Percentiles rank a stretch among this genome's conserved stretches.
phyloP scores from a whole-genome alignment of 306 rosid species.

The Prunus mongolica region DNA sequence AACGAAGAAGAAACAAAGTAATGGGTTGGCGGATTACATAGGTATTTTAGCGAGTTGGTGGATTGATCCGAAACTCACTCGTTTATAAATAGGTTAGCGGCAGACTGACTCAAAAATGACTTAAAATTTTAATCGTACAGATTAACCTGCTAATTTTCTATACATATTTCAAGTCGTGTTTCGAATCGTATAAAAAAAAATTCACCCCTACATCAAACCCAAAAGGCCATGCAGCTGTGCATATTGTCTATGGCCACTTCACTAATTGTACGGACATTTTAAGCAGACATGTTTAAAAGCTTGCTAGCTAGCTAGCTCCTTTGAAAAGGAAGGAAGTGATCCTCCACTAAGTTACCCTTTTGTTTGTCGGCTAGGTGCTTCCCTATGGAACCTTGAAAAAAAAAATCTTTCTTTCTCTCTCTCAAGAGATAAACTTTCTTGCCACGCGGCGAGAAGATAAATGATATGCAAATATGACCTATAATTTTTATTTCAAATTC shows the following conservation, averaged over 20 bases:
- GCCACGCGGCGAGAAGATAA: not conserved
- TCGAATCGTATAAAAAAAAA: too few relatives aligned
- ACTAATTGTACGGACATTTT: constrained; percentile 41
- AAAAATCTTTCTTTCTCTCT: not conserved
- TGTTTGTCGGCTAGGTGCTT: constrained; percentile 38
- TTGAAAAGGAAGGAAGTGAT: constrained; percentile 45
- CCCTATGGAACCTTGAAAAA: constrained; percentile 12
- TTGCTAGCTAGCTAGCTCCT: not conserved
- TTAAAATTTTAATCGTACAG: too few relatives aligned
- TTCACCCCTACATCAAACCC: not conserved
- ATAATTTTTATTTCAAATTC: not conserved
- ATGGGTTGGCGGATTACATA: too few relatives aligned
- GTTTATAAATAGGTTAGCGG: too few relatives aligned
- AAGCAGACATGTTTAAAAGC: constrained; percentile 23
- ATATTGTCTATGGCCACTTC: constrained; percentile 10
- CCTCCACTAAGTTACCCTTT: constrained; percentile 41
- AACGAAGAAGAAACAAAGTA: too few relatives aligned
- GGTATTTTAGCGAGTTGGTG: too few relatives aligned
- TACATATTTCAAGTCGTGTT: too few relatives aligned
- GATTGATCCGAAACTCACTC: too few relatives aligned
- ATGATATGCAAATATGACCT: too few relatives aligned
- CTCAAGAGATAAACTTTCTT: not conserved
- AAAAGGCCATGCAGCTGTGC: not conserved
- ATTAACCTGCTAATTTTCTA: accelerated
- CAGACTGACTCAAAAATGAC: too few relatives aligned